Evolutionary conservation across 345 rosid genomes (phyloP).

Genomic region (Sapria himalayana): DNA sequence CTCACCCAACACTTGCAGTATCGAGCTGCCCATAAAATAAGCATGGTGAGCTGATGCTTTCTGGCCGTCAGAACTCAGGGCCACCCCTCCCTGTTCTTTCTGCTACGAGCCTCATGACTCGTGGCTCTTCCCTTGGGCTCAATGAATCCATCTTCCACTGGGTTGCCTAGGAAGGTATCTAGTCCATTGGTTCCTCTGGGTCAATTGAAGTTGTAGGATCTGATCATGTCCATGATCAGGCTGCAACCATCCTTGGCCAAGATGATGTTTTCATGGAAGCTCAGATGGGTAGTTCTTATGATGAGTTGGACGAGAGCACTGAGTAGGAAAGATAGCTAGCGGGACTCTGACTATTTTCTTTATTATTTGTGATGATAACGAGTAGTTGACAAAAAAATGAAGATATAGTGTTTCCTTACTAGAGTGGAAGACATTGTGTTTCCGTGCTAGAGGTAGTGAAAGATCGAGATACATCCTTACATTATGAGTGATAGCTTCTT

Average conservation of each 20-base stretch:
- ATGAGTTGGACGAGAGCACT: no score
- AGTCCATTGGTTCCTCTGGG: constrained; percentile 9
- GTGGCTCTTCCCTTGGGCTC: constrained; percentile 7
- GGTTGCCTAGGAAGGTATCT: constrained; percentile 8
- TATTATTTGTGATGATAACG: no score
- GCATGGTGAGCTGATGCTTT: constrained; percentile 10
- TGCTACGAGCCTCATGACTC: constrained; percentile 10
- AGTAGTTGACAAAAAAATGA: no score
- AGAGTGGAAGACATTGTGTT: no score
- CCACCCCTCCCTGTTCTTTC: constrained; percentile 9
- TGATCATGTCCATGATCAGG: constrained; percentile 5
- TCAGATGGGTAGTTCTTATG: no score
- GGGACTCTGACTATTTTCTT: no score
- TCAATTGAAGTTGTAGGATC: constrained; percentile 5
- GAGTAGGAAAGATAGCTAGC: no score
- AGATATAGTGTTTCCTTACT: no score
- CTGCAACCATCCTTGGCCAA: constrained; percentile 8
- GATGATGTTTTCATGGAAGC: no score
- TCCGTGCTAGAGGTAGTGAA: no score
- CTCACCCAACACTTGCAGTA: constrained; percentile 6
- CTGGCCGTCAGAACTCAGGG: constrained; percentile 10
- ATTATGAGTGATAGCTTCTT: no score
- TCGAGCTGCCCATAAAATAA: constrained; percentile 11
- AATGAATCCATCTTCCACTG: constrained; percentile 7
- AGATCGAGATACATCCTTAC: no score